A percentile compares a stretch with the other conserved stretches of the same genome.
These are phyloP conservation scores for Friedmanniomyces endolithicus DNA, from an alignment of 495 filamentous ascomycete species.

Conservation along the genomic window DNA sequence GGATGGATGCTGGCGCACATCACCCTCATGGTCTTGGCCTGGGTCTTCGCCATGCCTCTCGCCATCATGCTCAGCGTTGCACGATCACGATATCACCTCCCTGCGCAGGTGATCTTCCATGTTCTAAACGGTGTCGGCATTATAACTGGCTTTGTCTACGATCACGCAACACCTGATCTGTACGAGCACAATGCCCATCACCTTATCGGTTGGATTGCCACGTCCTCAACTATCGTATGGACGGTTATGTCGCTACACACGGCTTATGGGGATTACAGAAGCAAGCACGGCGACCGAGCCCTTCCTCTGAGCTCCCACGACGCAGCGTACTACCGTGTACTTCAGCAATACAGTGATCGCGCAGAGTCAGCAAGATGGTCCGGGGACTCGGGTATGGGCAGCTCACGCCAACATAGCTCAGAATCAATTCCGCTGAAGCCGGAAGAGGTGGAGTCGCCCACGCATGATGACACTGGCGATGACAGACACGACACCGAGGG, in stretches of 20 bases:
- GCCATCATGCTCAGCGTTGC: conserved; percentile 78
- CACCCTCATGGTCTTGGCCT: conserved; percentile 61
- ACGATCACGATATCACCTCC: conserved; percentile 59
- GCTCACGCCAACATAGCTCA: conserved; percentile 37
- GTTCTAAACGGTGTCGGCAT: conserved; percentile 57
- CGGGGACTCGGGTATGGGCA: conserved; percentile 65
- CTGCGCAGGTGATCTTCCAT: conserved; percentile 66
- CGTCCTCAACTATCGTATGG: conserved; percentile 57
- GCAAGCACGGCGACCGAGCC: conserved; percentile 12
- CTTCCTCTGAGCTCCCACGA: conserved; percentile 13
- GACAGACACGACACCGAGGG: conserved; percentile 2
- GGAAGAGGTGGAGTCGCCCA: conserved; percentile 33
- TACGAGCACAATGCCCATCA: conserved; percentile 83
- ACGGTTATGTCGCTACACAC: conserved; percentile 46
- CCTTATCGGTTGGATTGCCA: conserved; percentile 78
- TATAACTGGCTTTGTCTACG: conserved; percentile 64
- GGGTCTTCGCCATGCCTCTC: conserved; percentile 73
- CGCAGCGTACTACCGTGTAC: conserved; percentile 58
- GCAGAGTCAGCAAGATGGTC: conserved; percentile 53
- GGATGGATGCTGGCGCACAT: conserved; percentile 68
- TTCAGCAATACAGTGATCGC: conserved; percentile 31
- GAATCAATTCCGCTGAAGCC: conserved; percentile 42
- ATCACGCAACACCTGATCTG: conserved; percentile 70
- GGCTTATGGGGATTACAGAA: conserved; percentile 25
- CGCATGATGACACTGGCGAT: conserved; percentile 38